Evolutionary conservation across 768 basidiomycete species (phyloP).

Genomic region (Amanita pallidorosea): DNA sequence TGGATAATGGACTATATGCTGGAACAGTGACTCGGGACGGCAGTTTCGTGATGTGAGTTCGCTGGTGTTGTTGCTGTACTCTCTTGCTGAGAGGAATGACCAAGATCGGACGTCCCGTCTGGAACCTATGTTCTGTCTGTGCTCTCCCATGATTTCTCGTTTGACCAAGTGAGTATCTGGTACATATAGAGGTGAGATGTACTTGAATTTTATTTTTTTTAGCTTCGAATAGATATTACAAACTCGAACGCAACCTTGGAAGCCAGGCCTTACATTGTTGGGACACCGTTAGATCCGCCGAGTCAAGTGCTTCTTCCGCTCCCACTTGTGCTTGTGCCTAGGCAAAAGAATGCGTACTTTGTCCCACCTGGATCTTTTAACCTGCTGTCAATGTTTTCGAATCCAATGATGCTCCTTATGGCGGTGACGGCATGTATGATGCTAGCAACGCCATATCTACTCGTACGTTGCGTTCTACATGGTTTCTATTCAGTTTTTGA

Average conservation of each 20-base stretch:
- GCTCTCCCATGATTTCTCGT: slow-evolving; percentile 50
- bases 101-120: slow-evolving; percentile 54
- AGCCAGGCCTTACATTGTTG: slow-evolving; percentile 53
- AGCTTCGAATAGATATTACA: slow-evolving; percentile 64
- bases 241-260: slow-evolving; percentile 28
- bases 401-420: slow-evolving; percentile 81
- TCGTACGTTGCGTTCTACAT: slow-evolving; percentile 30
- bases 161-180: slow-evolving; percentile 48
- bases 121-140: slow-evolving; percentile 68
- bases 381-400: slow-evolving; percentile 64
- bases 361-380: slow-evolving; percentile 65
- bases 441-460: slow-evolving; percentile 65
- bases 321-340: slow-evolving; percentile 47
- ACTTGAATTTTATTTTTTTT: slow-evolving; percentile 1
- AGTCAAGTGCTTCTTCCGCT: slow-evolving; percentile 45
- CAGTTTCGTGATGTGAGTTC: slow-evolving; percentile 53
- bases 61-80: neutral
- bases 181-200: neutral
- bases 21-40: slow-evolving; percentile 49
- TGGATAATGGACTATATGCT: slow-evolving; percentile 47
- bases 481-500: slow-evolving; percentile 5
- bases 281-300: slow-evolving; percentile 56
- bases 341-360: slow-evolving; percentile 52
- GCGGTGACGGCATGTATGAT: slow-evolving; percentile 54
- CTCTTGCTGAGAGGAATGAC: slow-evolving; percentile 1